phyloP scores from a whole-genome alignment of 2,329 filamentous ascomycete genomes.

The Monilinia aucupariae region DNA sequence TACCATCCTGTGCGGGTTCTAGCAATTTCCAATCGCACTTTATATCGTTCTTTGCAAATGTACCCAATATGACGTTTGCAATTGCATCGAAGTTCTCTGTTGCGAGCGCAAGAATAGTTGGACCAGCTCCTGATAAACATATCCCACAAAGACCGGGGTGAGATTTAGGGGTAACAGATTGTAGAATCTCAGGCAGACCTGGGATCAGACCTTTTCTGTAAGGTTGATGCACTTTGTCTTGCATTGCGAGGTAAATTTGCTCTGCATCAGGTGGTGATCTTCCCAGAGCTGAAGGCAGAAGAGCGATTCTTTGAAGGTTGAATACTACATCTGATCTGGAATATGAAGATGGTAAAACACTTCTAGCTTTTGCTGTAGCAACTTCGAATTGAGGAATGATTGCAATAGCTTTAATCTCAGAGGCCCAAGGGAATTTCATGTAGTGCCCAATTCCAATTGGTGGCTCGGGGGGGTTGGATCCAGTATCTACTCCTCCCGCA shows the following conservation, averaged over 20 bases:
- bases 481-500: slow-evolving; percentile 86
- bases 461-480: slow-evolving; percentile 79
- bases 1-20: slow-evolving; percentile 71
- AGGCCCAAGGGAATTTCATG: slow-evolving; percentile 90
- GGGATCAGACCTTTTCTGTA: slow-evolving; percentile 91
- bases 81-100: slow-evolving; percentile 87
- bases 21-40: slow-evolving; percentile 81
- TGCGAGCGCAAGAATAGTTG: slow-evolving; percentile 88
- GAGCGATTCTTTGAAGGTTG: slow-evolving; percentile 89
- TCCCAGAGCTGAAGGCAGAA: slow-evolving; percentile 83
- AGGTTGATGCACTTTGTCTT: slow-evolving; percentile 96
- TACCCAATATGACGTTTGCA: slow-evolving; percentile 68
- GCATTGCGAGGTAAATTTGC: slow-evolving; percentile 96
- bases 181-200: slow-evolving; percentile 82
- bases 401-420: slow-evolving; percentile 92
- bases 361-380: slow-evolving; percentile 83
- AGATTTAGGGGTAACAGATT: slow-evolving; percentile 80
- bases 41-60: slow-evolving; percentile 68
- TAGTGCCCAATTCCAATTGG: slow-evolving; percentile 91
- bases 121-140: slow-evolving; percentile 89
- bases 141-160: slow-evolving; percentile 89
- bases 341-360: slow-evolving; percentile 77
- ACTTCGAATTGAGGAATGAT: slow-evolving; percentile 97
- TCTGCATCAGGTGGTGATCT: slow-evolving; percentile 86
- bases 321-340: slow-evolving; percentile 77